These are phyloP conservation scores for Microbotryum saponariae DNA, from an alignment of 1,284 basidiomycete genomes.

Conservation along the genomic window DNA sequence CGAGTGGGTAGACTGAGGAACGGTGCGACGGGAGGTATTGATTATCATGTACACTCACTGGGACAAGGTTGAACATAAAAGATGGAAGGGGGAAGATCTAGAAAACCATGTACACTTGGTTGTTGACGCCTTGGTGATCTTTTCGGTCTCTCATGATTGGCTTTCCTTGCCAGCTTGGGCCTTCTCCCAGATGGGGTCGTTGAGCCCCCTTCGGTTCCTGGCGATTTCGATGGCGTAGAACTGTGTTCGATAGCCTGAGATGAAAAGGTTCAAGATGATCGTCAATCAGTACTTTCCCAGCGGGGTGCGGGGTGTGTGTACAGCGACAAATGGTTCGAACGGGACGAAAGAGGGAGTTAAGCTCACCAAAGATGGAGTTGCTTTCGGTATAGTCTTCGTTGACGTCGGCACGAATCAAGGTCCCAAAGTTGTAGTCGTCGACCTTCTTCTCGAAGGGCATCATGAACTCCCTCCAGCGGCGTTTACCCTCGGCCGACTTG, in stretches of 20 bases:
- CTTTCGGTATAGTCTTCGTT: slow-evolving; percentile 77
- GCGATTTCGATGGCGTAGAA: slow-evolving; percentile 95
- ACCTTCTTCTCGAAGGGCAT: slow-evolving; percentile 56
- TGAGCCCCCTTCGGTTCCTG: slow-evolving; percentile 83
- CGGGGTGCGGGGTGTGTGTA: slow-evolving; percentile 43
- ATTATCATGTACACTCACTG: no score
- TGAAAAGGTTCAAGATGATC: not conserved
- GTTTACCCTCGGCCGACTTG: slow-evolving; percentile 86
- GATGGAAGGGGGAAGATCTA: no score
- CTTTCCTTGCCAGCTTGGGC: slow-evolving; percentile 43
- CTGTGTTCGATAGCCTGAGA: slow-evolving; percentile 48
- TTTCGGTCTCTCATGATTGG: not conserved
- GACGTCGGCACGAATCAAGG: slow-evolving; percentile 76
- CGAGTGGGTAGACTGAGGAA: no score
- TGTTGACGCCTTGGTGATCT: no score
- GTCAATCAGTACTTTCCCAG: slow-evolving; percentile 47
- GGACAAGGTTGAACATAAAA: no score
- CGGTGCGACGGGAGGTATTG: no score
- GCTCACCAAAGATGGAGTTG: slow-evolving; percentile 84
- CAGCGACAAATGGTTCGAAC: slow-evolving; percentile 3
- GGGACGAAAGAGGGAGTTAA: not conserved
- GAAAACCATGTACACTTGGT: no score
- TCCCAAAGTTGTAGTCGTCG: slow-evolving; percentile 96
- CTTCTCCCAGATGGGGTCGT: slow-evolving; percentile 75
- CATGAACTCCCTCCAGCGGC: slow-evolving; percentile 86